Conservation (phyloP, 805 yeast genomes). For the Lachancea mirantina region DNA sequence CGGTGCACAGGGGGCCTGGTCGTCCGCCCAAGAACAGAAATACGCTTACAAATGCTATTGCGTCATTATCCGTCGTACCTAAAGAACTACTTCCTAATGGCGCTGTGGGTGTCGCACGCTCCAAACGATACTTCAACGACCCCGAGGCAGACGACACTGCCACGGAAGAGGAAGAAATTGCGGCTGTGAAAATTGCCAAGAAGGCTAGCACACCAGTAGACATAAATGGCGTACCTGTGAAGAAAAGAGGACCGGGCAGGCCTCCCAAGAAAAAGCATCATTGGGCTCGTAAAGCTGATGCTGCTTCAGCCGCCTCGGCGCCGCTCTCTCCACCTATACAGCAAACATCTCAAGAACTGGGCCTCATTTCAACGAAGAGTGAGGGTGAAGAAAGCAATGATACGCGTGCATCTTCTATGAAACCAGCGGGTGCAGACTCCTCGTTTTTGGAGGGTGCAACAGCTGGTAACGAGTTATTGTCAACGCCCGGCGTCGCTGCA, state of each 20-base stretch:
- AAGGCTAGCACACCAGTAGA: slow-evolving; percentile 2
- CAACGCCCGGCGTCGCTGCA: too few relatives aligned
- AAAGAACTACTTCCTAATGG: slow-evolving; percentile 25
- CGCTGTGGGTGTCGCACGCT: slow-evolving; percentile 24
- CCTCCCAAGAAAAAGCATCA: slow-evolving; percentile 25
- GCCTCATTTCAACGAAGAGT: slow-evolving; percentile 2
- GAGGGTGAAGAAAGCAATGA: slow-evolving; percentile 8
- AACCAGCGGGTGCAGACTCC: too few relatives aligned
- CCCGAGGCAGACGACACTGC: slow-evolving; percentile 12
- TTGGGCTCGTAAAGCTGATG: slow-evolving; percentile 6
- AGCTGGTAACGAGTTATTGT: neutral
- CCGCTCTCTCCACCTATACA: too few relatives aligned
- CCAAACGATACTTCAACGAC: slow-evolving; percentile 27
- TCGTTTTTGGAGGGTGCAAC: slow-evolving; percentile 5
- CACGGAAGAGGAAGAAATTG: neutral
- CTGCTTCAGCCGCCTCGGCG: slow-evolving; percentile 1
- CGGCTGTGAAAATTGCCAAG: neutral
- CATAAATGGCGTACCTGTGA: slow-evolving; percentile 9
- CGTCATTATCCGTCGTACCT: slow-evolving; percentile 8
- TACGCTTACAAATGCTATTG: slow-evolving; percentile 4
- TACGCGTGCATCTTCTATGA: slow-evolving; percentile 1
- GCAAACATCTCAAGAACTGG: neutral
- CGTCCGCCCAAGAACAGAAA: slow-evolving; percentile 19
- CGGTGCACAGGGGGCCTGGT: slow-evolving; percentile 29
- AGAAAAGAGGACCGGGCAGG: slow-evolving; percentile 28